Percentiles rank a stretch among this genome's conserved stretches.
Conservation (phyloP, 768 basidiomycete species). For the Floccularia luteovirens region DNA sequence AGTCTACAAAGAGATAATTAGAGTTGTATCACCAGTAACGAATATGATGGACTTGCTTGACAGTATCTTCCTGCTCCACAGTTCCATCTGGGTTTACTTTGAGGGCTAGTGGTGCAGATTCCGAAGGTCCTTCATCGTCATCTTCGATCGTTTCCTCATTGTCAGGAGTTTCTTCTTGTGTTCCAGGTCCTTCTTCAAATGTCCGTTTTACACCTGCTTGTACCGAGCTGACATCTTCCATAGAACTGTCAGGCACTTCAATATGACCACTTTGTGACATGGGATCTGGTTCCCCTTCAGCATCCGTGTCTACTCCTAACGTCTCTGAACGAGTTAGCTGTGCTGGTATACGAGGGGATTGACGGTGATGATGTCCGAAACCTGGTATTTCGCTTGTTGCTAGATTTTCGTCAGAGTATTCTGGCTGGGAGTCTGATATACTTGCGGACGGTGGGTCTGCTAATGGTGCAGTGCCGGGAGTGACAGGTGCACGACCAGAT, state of each 20-base stretch:
- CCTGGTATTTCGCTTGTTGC: constrained; percentile 30
- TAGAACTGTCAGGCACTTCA: constrained; percentile 11
- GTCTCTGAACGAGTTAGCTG: constrained; percentile 3
- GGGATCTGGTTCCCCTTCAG: constrained; percentile 20
- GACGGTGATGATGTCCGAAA: constrained; percentile 19
- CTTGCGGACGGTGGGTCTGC: constrained; percentile 16
- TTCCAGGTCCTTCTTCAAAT: constrained; percentile 37
- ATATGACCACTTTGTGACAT: constrained; percentile 13
- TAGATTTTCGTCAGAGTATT: constrained; percentile 18
- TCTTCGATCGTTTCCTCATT: constrained; percentile 44
- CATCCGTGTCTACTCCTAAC: constrained; percentile 16
- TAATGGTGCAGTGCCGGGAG: constrained; percentile 29
- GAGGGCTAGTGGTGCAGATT: constrained; percentile 39
- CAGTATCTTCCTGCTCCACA: constrained; percentile 89
- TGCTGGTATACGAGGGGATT: not conserved
- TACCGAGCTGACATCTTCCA: constrained; percentile 10
- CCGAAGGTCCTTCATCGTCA: constrained; percentile 37
- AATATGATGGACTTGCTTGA: constrained; percentile 54
- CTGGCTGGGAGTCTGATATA: constrained; percentile 15
- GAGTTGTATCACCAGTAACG: not conserved
- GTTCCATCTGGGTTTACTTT: constrained; percentile 89
- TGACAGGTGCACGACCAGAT: constrained; percentile 43
- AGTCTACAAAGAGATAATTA: constrained; percentile 44
- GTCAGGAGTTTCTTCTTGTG: constrained; percentile 18
- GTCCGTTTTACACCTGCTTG: constrained; percentile 31